These are phyloP conservation scores for Penicillium sp. DNA, from an alignment of 2,329 filamentous ascomycete species.

Conservation along the genomic window DNA sequence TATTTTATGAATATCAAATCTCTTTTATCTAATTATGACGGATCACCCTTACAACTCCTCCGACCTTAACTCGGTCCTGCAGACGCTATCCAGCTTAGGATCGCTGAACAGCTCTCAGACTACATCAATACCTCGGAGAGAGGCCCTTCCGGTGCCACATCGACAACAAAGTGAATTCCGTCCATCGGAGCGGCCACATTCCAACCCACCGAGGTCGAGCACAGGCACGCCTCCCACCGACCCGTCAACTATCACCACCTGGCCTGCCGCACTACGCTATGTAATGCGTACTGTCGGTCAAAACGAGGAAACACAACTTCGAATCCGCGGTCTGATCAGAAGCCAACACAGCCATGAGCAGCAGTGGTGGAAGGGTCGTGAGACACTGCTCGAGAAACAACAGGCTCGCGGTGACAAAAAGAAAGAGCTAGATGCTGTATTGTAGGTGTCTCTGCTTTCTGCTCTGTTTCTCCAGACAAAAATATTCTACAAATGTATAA, in stretches of 20 bases:
- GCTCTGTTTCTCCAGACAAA: background rate
- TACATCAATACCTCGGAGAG: constrained; percentile 2
- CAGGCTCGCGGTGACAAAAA: constrained; percentile 52
- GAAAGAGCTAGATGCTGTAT: constrained; percentile 53
- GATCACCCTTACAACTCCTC: constrained; percentile 30
- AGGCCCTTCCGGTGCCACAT: background rate
- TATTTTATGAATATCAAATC: background rate
- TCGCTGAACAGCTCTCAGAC: constrained; percentile 11
- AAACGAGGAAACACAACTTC: constrained; percentile 45
- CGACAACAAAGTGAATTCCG: background rate
- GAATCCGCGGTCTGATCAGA: constrained; percentile 58
- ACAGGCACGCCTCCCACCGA: constrained; percentile 26
- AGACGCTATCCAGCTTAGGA: constrained; percentile 40
- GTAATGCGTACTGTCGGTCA: constrained; percentile 50
- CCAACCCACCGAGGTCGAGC: constrained; percentile 8
- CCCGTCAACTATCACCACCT: constrained; percentile 51
- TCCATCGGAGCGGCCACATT: background rate
- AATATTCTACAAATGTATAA: background rate
- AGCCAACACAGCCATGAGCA: constrained; percentile 63
- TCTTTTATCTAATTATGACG: constrained; percentile 10
- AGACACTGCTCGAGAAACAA: constrained; percentile 54
- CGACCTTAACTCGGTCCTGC: constrained; percentile 43
- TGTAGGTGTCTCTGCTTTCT: constrained; percentile 45
- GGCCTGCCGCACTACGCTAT: constrained; percentile 51
- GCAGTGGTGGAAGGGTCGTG: constrained; percentile 58